These are phyloP conservation scores for Myxozyma geophila DNA, from an alignment of 805 yeast species.

Conservation along the genomic window DNA sequence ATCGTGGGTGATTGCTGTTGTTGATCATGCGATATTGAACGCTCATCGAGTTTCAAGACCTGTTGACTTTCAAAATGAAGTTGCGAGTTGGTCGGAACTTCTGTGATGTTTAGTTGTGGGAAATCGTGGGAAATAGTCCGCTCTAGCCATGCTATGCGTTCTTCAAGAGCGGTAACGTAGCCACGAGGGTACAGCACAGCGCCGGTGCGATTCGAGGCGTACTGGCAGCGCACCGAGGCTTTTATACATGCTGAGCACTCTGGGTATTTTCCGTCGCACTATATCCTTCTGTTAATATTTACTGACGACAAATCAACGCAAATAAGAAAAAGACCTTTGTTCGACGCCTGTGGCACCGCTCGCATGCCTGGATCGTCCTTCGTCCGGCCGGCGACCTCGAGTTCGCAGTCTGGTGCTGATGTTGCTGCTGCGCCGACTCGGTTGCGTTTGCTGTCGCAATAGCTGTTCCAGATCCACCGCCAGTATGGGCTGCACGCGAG, in stretches of 20 bases:
- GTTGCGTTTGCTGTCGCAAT: neutral
- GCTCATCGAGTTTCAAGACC: neutral
- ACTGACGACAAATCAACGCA: neutral
- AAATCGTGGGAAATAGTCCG: slow-evolving; percentile 13
- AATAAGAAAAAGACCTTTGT: slow-evolving; percentile 22
- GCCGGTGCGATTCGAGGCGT: slow-evolving; percentile 26
- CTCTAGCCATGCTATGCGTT: slow-evolving; percentile 31
- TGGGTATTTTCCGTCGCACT: slow-evolving; percentile 35
- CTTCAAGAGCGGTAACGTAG: slow-evolving; percentile 29
- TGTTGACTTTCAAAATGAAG: slow-evolving; percentile 5
- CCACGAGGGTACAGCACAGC: slow-evolving; percentile 26
- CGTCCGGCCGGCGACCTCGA: slow-evolving; percentile 5
- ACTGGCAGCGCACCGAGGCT: slow-evolving; percentile 30
- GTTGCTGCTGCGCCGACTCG: neutral
- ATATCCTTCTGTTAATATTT: neutral
- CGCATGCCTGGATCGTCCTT: slow-evolving; percentile 32
- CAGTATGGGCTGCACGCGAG: neutral
- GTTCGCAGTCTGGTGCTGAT: neutral
- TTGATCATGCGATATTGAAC: neutral
- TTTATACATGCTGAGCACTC: slow-evolving; percentile 32
- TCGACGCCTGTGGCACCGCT: slow-evolving; percentile 33
- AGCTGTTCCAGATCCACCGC: no score
- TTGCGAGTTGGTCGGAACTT: slow-evolving; percentile 15
- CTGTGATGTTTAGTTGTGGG: slow-evolving; percentile 25
- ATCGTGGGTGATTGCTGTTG: neutral